Conservation (phyloP, 2,329 filamentous ascomycete genomes). For the Calonectria hongkongensis region DNA sequence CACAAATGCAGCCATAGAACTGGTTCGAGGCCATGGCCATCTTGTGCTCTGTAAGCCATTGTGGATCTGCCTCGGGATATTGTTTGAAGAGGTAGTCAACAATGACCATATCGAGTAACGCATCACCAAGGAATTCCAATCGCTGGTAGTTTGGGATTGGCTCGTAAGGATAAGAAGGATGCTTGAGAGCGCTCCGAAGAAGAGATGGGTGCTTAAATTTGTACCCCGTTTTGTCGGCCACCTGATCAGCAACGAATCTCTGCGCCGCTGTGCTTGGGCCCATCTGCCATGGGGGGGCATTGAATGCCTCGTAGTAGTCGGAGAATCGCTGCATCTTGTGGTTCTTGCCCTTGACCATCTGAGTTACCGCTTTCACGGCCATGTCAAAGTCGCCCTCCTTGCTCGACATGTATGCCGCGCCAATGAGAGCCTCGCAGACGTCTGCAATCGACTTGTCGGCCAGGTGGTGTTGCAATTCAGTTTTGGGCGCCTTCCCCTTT, state of each 20-base stretch:
- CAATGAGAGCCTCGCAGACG: conserved; percentile 95
- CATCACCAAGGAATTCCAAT: conserved; percentile 93
- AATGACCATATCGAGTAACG: conserved; percentile 89
- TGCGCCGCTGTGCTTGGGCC: conserved; percentile 79
- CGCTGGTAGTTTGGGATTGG: conserved; percentile 90
- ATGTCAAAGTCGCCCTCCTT: conserved; percentile 69
- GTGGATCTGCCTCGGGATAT: conserved; percentile 88
- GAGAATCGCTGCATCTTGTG: conserved; percentile 82
- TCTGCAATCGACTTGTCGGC: conserved; percentile 95
- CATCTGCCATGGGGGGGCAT: conserved; percentile 82
- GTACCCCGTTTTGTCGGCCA: conserved; percentile 76
- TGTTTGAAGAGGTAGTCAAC: conserved; percentile 87
- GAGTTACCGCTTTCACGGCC: conserved; percentile 78
- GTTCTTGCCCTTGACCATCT: conserved; percentile 80
- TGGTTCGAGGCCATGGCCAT: conserved; percentile 99
- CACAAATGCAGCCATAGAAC: conserved; percentile 89
- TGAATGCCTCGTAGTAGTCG: conserved; percentile 84
- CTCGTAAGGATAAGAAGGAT: conserved; percentile 90
- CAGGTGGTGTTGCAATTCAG: conserved; percentile 76
- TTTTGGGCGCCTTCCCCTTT: conserved; percentile 78
- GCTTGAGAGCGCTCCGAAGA: conserved; percentile 89
- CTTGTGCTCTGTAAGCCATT: conserved; percentile 99
- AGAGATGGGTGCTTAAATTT: conserved; percentile 84
- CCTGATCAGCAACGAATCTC: conserved; percentile 77
- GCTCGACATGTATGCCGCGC: conserved; percentile 81